These are phyloP conservation scores for Stereocaulon alpinum DNA, from an alignment of 495 filamentous ascomycete species.

Conservation along the genomic window DNA sequence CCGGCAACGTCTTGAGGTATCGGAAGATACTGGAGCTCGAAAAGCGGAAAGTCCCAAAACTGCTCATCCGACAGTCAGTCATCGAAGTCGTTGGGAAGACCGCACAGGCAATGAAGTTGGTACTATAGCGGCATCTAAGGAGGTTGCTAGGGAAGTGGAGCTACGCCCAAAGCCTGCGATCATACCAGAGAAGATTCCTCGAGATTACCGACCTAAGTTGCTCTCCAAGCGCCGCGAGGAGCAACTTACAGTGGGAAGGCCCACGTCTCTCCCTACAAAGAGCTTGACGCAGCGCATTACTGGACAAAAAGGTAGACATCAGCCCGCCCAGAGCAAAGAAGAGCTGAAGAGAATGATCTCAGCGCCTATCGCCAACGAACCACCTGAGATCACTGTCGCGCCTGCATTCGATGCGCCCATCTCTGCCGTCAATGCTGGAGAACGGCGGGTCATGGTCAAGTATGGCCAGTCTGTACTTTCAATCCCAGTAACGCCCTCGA, in stretches of 20 bases:
- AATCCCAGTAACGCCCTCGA: constrained; percentile 60
- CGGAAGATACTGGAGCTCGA: neutral
- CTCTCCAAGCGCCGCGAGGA: neutral
- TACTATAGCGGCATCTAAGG: no score
- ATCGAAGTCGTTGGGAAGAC: neutral
- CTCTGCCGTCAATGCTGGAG: constrained; percentile 75
- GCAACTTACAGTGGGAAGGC: neutral
- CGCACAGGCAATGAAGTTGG: neutral
- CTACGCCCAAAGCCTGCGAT: neutral
- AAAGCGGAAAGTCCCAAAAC: neutral
- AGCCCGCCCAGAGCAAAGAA: constrained; percentile 10
- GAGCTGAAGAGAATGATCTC: constrained; percentile 19
- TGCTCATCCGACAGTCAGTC: neutral
- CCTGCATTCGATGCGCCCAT: constrained; percentile 58
- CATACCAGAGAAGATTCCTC: neutral
- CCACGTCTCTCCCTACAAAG: neutral
- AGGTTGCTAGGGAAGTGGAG: neutral
- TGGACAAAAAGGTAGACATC: constrained; percentile 6
- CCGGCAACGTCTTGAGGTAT: neutral
- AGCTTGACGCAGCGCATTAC: constrained; percentile 15
- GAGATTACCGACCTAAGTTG: neutral
- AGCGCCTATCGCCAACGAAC: constrained; percentile 16
- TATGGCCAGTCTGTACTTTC: constrained; percentile 51
- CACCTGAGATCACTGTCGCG: constrained; percentile 34
- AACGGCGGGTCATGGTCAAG: constrained; percentile 59